These are phyloP conservation scores for Globisporangium splendens DNA, from an alignment of 352 stramenopile genomes.

Conservation along the genomic window DNA sequence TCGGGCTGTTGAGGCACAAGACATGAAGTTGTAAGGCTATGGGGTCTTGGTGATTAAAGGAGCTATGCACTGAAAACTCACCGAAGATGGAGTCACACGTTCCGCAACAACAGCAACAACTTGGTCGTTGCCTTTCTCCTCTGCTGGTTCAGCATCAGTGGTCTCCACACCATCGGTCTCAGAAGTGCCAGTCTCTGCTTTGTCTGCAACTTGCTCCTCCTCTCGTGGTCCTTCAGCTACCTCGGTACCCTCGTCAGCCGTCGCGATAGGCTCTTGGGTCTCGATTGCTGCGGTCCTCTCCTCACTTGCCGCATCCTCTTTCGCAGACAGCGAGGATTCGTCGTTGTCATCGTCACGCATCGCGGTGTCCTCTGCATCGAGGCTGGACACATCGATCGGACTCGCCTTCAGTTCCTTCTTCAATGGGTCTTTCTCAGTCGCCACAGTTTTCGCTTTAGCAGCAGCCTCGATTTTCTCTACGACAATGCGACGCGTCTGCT, in stretches of 20 bases:
- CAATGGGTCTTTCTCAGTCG: not conserved
- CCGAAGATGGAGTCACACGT: slow-evolving; percentile 4
- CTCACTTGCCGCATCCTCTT: not conserved
- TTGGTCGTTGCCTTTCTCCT: slow-evolving; percentile 9
- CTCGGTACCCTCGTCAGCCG: not conserved
- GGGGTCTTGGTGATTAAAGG: not conserved
- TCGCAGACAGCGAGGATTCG: not conserved
- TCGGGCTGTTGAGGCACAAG: slow-evolving; percentile 25
- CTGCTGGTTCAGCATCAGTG: slow-evolving; percentile 3
- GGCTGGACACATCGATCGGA: not conserved
- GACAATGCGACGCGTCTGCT: slow-evolving; percentile 56
- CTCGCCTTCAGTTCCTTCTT: not conserved
- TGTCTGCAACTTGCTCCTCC: not conserved
- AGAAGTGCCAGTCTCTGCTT: not conserved
- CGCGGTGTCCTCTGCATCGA: not conserved
- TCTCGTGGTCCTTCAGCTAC: not conserved
- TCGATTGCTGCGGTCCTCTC: slow-evolving; percentile 2
- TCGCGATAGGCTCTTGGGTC: not conserved
- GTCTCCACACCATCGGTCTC: not conserved
- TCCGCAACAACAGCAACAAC: slow-evolving; percentile 3
- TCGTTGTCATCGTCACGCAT: not conserved
- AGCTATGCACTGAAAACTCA: slow-evolving; percentile 1
- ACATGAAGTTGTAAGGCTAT: too few relatives aligned
- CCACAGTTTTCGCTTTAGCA: slow-evolving; percentile 14
- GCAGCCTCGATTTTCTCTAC: slow-evolving; percentile 27